Evolutionary conservation across 75 land plant genomes (phyloP).

Genomic region (Pinus tabuliformis): DNA sequence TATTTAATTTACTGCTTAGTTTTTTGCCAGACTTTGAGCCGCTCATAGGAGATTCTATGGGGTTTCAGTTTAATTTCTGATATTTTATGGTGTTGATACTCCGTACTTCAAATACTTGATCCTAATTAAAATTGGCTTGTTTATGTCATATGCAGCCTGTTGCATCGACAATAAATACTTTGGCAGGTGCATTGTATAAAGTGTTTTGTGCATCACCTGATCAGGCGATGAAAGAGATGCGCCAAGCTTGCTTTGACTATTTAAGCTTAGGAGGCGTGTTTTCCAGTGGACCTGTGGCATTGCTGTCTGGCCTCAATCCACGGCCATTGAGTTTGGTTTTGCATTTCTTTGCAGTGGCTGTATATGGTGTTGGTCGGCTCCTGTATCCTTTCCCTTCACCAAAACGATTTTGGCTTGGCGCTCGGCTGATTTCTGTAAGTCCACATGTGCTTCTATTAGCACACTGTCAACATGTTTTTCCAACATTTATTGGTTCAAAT

Average conservation of each 20-base stretch:
- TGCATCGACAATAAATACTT: conserved; percentile 90
- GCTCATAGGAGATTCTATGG: background rate
- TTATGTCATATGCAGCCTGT: conserved; percentile 63
- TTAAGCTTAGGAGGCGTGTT: conserved; percentile 82
- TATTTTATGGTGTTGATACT: background rate
- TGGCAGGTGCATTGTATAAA: conserved; percentile 90
- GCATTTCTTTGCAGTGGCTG: conserved; percentile 96
- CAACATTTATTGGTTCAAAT: background rate
- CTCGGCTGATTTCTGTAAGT: conserved; percentile 68
- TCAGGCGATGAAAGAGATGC: conserved; percentile 85
- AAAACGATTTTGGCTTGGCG: conserved; percentile 75
- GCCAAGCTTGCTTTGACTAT: conserved; percentile 93
- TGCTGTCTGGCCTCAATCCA: conserved; percentile 91
- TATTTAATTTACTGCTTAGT: background rate
- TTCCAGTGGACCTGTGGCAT: conserved; percentile 80
- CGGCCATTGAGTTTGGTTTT: conserved; percentile 81
- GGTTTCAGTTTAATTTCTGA: background rate
- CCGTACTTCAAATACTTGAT: background rate
- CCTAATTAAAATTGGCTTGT: background rate
- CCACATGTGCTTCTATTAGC: background rate
- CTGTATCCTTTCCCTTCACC: conserved; percentile 84
- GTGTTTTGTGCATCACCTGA: conserved; percentile 91
- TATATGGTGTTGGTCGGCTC: conserved; percentile 89
- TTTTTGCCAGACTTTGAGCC: background rate
- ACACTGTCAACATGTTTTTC: background rate